A percentile compares a stretch with the other conserved stretches of the same genome.
Evolutionary conservation across 1,139 yeast species (phyloP).

Genomic region (Kodamaea ohmeri): DNA sequence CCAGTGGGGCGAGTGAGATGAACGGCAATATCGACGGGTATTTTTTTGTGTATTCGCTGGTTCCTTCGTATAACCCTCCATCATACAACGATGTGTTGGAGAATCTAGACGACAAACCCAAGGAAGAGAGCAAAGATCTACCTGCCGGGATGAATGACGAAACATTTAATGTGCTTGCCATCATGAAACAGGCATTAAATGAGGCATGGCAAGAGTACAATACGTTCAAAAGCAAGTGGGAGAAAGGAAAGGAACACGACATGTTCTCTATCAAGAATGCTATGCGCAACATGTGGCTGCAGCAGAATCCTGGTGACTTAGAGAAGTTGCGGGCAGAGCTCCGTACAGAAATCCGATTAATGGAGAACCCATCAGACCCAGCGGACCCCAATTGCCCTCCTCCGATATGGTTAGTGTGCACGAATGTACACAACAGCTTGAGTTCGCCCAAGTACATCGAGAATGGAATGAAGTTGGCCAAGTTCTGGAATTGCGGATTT

Average conservation of each 20-base stretch:
- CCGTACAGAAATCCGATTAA: slow-evolving; percentile 15
- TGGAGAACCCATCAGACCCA: slow-evolving; percentile 40
- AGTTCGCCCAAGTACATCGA: slow-evolving; percentile 58
- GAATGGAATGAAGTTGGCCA: slow-evolving; percentile 54
- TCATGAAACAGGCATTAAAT: slow-evolving; percentile 52
- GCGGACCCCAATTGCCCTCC: slow-evolving; percentile 54
- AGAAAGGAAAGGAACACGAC: slow-evolving; percentile 63
- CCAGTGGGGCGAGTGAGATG: slow-evolving; percentile 74
- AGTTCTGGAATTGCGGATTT: slow-evolving; percentile 63
- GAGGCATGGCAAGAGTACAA: slow-evolving; percentile 76
- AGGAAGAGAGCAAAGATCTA: neutral
- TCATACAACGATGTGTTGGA: slow-evolving; percentile 33
- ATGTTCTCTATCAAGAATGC: slow-evolving; percentile 58
- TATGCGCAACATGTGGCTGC: slow-evolving; percentile 56
- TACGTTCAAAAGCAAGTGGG: slow-evolving; percentile 53
- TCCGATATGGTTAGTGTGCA: slow-evolving; percentile 64
- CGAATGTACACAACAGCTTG: slow-evolving; percentile 53
- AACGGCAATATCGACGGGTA: slow-evolving; percentile 76
- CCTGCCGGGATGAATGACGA: slow-evolving; percentile 24
- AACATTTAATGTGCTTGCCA: slow-evolving; percentile 45
- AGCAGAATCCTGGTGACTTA: slow-evolving; percentile 23
- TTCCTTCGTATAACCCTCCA: slow-evolving; percentile 59
- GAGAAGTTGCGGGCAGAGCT: slow-evolving; percentile 19
- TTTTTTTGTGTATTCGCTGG: slow-evolving; percentile 62
- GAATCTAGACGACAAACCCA: slow-evolving; percentile 1